A percentile compares a stretch with the other conserved stretches of the same genome.
Conservation (phyloP, 306 rosid genomes). For the Parietaria judaica region DNA sequence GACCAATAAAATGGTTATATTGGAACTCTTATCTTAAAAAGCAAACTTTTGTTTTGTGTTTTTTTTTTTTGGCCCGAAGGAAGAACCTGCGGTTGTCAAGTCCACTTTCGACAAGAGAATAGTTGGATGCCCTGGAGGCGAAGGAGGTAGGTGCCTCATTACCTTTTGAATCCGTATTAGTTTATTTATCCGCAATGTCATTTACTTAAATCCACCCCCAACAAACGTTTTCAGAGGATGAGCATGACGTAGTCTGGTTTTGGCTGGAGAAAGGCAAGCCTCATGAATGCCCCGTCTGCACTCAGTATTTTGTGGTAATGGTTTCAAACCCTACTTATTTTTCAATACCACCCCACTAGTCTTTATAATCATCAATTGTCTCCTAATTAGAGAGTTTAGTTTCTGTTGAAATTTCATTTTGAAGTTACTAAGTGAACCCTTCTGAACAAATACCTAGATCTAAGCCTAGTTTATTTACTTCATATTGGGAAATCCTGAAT, state of each 20-base stretch:
- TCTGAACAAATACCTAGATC: too few relatives aligned
- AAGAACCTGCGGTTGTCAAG: constrained; percentile 75
- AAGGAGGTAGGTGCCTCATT: constrained; percentile 59
- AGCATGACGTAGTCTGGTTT: constrained; percentile 98
- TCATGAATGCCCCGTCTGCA: constrained; percentile 85
- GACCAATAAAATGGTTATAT: too few relatives aligned
- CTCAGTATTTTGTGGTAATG: constrained; percentile 84
- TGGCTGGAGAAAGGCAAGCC: constrained; percentile 91
- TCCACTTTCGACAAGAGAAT: constrained; percentile 75
- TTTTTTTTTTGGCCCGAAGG: constrained; percentile 28
- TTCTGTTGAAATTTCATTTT: too few relatives aligned
- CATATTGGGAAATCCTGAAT: too few relatives aligned
- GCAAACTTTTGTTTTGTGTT: too few relatives aligned
- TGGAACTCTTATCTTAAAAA: too few relatives aligned
- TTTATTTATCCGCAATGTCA: background rate
- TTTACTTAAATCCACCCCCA: constrained; percentile 7
- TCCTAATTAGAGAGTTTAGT: too few relatives aligned
- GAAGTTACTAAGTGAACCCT: too few relatives aligned
- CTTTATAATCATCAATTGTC: too few relatives aligned
- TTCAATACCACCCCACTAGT: too few relatives aligned
- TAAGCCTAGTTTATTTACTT: too few relatives aligned
- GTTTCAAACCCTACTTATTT: background rate
- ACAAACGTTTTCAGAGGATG: constrained; percentile 63
- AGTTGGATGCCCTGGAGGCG: constrained; percentile 97
- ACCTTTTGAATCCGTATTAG: constrained; percentile 4